Evolutionary conservation across 78 protist species (phyloP).

Genomic region (Bigelowiella natans): DNA sequence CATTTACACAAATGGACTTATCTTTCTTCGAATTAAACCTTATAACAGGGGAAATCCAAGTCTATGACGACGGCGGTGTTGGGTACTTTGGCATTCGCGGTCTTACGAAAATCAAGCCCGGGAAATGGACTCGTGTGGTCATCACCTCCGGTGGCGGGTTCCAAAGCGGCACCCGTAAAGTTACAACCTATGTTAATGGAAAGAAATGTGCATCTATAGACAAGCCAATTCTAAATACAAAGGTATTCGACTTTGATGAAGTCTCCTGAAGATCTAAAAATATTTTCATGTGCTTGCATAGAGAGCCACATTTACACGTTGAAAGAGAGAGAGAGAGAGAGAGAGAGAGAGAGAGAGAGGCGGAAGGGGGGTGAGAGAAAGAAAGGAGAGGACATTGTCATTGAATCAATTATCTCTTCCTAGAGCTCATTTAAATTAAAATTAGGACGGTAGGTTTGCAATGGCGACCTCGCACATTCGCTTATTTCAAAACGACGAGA

Average conservation of each 20-base stretch:
- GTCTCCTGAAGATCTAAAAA: neutral
- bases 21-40: too few species aligned
- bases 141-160: neutral
- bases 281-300: neutral
- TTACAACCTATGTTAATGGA: neutral
- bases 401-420: neutral
- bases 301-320: neutral
- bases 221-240: neutral
- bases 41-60: neutral
- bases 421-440: neutral
- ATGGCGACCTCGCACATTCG: neutral
- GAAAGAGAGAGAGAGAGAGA: neutral
- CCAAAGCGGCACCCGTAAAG: neutral
- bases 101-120: neutral
- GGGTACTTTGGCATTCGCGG: neutral
- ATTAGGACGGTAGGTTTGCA: neutral
- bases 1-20: too few species aligned
- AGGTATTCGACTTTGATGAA: neutral
- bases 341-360: neutral
- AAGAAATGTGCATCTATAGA: neutral
- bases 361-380: neutral
- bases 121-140: slow-evolving; percentile 6
- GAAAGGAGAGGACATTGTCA: neutral
- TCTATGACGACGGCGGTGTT: slow-evolving; percentile 21
- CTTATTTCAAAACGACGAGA: neutral